phyloP scores from a whole-genome alignment of 495 filamentous ascomycete species.

The Penicillium tannophilum region DNA sequence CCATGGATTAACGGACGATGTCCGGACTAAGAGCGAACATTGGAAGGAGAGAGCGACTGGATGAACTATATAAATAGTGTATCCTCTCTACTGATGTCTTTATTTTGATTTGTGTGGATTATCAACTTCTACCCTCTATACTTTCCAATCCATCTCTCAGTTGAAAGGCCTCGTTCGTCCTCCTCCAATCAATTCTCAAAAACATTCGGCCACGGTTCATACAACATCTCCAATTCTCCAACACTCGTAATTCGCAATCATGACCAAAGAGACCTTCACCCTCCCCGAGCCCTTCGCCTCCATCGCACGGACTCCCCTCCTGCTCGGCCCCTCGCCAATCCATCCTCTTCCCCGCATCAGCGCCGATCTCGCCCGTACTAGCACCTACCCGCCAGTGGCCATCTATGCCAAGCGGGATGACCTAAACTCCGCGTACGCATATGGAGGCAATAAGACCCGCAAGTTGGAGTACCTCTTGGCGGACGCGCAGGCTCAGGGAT shows the following conservation, averaged over 20 bases:
- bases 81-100: neutral
- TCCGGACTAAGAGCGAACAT: neutral
- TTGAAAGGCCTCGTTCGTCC: no score
- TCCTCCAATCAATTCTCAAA: no score
- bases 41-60: neutral
- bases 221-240: neutral
- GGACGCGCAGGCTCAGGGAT: constrained; percentile 55
- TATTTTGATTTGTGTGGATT: neutral
- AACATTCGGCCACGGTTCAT: neutral
- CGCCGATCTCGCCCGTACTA: constrained; percentile 50
- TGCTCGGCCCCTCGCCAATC: constrained; percentile 62
- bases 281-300: constrained; percentile 60
- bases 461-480: constrained; percentile 66
- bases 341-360: constrained; percentile 61
- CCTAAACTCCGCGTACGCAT: constrained; percentile 62
- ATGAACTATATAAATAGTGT: neutral
- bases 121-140: neutral
- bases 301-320: constrained; percentile 56
- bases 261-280: constrained; percentile 15
- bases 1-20: constrained; percentile 6
- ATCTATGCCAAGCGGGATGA: constrained; percentile 68
- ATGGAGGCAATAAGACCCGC: constrained; percentile 66
- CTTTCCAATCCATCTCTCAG: no score
- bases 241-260: neutral
- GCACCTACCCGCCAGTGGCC: constrained; percentile 31